These are phyloP conservation scores for Microdochium trichocladiopsis DNA, from an alignment of 2,329 filamentous ascomycete genomes.

Conservation along the genomic window DNA sequence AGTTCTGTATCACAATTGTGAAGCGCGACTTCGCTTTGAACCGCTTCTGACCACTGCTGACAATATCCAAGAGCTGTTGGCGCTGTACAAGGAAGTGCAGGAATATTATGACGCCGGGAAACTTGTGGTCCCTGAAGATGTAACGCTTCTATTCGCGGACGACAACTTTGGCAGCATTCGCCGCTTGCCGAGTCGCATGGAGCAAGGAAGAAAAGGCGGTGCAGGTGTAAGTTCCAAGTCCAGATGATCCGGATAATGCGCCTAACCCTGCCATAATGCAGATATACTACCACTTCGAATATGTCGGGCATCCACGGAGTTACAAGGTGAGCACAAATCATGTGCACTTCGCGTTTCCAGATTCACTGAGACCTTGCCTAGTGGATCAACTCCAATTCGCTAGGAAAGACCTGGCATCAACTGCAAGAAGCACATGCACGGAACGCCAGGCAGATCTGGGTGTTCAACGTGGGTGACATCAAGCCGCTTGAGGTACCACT, in stretches of 20 bases:
- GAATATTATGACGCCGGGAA: constrained; percentile 44
- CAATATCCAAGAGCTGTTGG: constrained; percentile 46
- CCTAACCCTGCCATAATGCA: not conserved
- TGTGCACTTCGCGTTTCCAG: too few species aligned
- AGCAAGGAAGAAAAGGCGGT: constrained; percentile 52
- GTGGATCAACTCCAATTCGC: constrained; percentile 55
- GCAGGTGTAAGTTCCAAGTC: constrained; percentile 40
- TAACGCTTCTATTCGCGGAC: constrained; percentile 62
- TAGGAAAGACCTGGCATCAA: constrained; percentile 40
- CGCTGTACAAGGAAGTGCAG: constrained; percentile 60
- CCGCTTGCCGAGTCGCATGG: constrained; percentile 51
- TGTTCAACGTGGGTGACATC: constrained; percentile 57
- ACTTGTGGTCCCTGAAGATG: constrained; percentile 46
- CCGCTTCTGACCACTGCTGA: not conserved
- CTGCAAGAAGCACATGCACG: constrained; percentile 44
- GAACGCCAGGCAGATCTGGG: constrained; percentile 47
- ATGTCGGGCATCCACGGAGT: constrained; percentile 37
- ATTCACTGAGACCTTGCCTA: constrained; percentile 11
- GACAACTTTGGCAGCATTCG: constrained; percentile 64
- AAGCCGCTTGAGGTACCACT: constrained; percentile 51
- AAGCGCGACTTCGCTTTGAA: not conserved
- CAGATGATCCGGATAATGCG: not conserved
- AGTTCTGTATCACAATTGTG: constrained; percentile 10
- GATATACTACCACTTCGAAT: constrained; percentile 52
- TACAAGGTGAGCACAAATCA: constrained; percentile 26